These are phyloP conservation scores for Brasenia schreberi DNA, from an alignment of 164 flowering plant species.

Conservation along the genomic window DNA sequence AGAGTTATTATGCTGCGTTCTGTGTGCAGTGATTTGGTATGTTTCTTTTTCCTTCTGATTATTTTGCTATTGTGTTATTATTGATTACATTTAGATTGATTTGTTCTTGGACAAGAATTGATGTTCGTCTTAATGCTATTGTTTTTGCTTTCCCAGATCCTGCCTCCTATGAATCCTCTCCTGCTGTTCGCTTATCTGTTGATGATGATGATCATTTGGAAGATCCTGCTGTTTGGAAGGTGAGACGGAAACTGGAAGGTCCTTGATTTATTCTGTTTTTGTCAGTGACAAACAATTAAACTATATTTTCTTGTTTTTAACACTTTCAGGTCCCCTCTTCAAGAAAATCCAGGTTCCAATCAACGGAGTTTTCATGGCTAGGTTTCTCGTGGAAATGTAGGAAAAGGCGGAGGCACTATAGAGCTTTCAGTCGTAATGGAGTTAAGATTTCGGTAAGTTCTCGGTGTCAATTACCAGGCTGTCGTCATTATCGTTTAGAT, in stretches of 20 bases:
- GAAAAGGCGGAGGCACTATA: constrained; percentile 54
- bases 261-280: not conserved
- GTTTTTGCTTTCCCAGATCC: constrained; percentile 13
- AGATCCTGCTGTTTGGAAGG: not conserved
- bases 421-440: constrained; percentile 60
- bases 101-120: not conserved
- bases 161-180: constrained; percentile 8
- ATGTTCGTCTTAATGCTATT: not conserved
- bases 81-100: too few species aligned
- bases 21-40: too few species aligned
- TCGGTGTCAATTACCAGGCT: not conserved
- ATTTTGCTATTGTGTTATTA: too few species aligned
- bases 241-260: not conserved
- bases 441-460: constrained; percentile 56
- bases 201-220: constrained; percentile 11
- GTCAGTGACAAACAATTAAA: not conserved
- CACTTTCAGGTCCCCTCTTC: constrained; percentile 19
- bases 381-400: constrained; percentile 57
- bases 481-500: not conserved
- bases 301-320: not conserved
- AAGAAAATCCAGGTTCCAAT: constrained; percentile 14
- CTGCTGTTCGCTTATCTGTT: constrained; percentile 4
- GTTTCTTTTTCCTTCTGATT: too few species aligned
- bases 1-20: too few species aligned
- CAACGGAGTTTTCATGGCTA: constrained; percentile 43